A percentile compares a stretch with the other conserved stretches of the same genome.
These are phyloP conservation scores for Pythium vanterpoolii DNA, from an alignment of 352 stramenopile species.

Conservation along the genomic window DNA sequence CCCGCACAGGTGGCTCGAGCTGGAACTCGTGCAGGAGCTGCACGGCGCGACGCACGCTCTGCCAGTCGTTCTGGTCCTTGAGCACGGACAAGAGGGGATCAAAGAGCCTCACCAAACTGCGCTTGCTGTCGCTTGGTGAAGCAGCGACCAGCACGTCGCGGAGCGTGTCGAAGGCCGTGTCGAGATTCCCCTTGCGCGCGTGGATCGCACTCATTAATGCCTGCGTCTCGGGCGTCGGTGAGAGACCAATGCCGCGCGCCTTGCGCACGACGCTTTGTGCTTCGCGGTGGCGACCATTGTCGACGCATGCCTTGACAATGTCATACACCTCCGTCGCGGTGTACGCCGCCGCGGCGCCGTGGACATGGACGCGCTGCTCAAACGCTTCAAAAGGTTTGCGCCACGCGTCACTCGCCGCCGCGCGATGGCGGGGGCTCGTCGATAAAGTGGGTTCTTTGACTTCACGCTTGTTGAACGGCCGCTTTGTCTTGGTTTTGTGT, in stretches of 20 bases:
- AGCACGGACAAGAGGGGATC: slow-evolving; percentile 54
- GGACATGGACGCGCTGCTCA: slow-evolving; percentile 25
- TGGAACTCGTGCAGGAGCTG: slow-evolving; percentile 61
- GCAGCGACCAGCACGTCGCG: background rate
- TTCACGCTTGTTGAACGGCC: background rate
- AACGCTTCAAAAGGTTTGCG: slow-evolving; percentile 43
- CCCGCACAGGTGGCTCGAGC: slow-evolving; percentile 42
- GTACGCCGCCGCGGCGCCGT: slow-evolving; percentile 6
- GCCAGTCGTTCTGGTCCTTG: slow-evolving; percentile 62
- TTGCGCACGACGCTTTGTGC: slow-evolving; percentile 42
- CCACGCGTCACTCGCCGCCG: slow-evolving; percentile 25
- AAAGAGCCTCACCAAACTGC: slow-evolving; percentile 37
- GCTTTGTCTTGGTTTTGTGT: background rate
- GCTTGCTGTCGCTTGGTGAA: background rate
- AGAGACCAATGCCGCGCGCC: slow-evolving; percentile 38
- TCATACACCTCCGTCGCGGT: slow-evolving; percentile 24
- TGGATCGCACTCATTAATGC: slow-evolving; percentile 47
- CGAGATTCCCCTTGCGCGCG: slow-evolving; percentile 44
- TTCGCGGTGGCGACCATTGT: slow-evolving; percentile 46
- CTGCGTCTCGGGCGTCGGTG: slow-evolving; percentile 29
- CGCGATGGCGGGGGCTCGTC: background rate
- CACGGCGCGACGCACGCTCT: slow-evolving; percentile 45
- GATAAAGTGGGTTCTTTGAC: background rate
- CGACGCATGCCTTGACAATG: slow-evolving; percentile 39
- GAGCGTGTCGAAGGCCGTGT: slow-evolving; percentile 32